Conservation (phyloP, 1,284 basidiomycete species). For the Tilletia setariae region DNA sequence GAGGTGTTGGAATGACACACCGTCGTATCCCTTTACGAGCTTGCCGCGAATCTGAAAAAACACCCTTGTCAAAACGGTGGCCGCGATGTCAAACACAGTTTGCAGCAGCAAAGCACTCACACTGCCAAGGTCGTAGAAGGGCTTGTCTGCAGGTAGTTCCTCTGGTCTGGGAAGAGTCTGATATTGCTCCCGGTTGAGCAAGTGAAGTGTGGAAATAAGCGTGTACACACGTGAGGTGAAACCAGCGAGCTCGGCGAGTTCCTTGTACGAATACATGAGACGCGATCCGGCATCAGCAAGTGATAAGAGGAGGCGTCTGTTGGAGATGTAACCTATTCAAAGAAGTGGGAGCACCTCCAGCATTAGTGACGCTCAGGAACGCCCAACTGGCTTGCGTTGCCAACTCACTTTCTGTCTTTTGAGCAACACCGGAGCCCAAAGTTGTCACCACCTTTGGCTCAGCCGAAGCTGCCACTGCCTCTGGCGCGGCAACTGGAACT, state of each 20-base stretch:
- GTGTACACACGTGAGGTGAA: slow-evolving; percentile 86
- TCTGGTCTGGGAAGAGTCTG: slow-evolving; percentile 44
- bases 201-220: slow-evolving; percentile 77
- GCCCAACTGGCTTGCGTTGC: no score
- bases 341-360: slow-evolving; percentile 16
- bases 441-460: not conserved
- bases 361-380: not conserved
- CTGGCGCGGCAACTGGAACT: not conserved
- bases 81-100: not conserved
- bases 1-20: slow-evolving; percentile 57
- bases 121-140: slow-evolving; percentile 45
- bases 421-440: slow-evolving; percentile 57
- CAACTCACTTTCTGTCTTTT: slow-evolving; percentile 66
- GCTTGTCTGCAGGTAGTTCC: slow-evolving; percentile 36
- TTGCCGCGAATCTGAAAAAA: slow-evolving; percentile 55
- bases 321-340: slow-evolving; percentile 73
- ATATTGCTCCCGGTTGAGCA: slow-evolving; percentile 50
- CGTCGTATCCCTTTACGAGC: slow-evolving; percentile 25
- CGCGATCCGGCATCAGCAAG: slow-evolving; percentile 91
- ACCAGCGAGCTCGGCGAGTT: slow-evolving; percentile 82
- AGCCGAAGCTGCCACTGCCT: slow-evolving; percentile 81
- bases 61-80: no score
- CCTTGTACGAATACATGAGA: slow-evolving; percentile 82
- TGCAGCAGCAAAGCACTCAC: not conserved
- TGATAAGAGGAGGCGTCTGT: slow-evolving; percentile 83